Evolutionary conservation across 164 flowering plant species (phyloP).

Genomic region (Nymphaea thermarum): DNA sequence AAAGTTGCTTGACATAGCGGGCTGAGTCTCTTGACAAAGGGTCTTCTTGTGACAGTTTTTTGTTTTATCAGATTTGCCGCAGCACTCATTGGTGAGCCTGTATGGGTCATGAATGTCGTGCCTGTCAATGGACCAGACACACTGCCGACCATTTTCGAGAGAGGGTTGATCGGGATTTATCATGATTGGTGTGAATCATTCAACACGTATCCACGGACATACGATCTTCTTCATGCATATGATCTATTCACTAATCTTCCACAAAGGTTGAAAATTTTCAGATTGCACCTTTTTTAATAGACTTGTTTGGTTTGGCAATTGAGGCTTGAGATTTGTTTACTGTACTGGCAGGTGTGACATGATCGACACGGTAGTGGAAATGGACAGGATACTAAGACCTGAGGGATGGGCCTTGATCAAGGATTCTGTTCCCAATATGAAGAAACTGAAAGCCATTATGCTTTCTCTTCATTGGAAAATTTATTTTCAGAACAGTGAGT

Average conservation of each 20-base stretch:
- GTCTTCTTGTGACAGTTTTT: no score
- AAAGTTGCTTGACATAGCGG: no score
- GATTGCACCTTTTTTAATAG: background rate
- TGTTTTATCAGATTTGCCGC: slow-evolving; percentile 70
- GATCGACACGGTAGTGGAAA: slow-evolving; percentile 51
- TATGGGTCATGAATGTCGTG: slow-evolving; percentile 89
- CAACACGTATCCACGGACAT: slow-evolving; percentile 83
- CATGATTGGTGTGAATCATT: slow-evolving; percentile 93
- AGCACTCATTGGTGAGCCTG: slow-evolving; percentile 47
- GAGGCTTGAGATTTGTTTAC: background rate
- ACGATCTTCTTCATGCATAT: slow-evolving; percentile 75
- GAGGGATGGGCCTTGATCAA: slow-evolving; percentile 62
- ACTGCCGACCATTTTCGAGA: slow-evolving; percentile 52
- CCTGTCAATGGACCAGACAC: slow-evolving; percentile 60
- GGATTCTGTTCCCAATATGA: slow-evolving; percentile 42
- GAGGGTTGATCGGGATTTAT: slow-evolving; percentile 80
- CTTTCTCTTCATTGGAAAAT: slow-evolving; percentile 76
- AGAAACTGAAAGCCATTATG: slow-evolving; percentile 37
- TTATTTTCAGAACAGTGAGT: slow-evolving; percentile 30
- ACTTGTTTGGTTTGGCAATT: background rate
- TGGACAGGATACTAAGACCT: slow-evolving; percentile 80
- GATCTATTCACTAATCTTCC: slow-evolving; percentile 47
- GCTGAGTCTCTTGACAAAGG: no score
- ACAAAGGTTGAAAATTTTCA: slow-evolving; percentile 33
- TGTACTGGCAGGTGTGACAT: slow-evolving; percentile 50